phyloP scores from a whole-genome alignment of 768 basidiomycete genomes.

The Trametes coccinea region DNA sequence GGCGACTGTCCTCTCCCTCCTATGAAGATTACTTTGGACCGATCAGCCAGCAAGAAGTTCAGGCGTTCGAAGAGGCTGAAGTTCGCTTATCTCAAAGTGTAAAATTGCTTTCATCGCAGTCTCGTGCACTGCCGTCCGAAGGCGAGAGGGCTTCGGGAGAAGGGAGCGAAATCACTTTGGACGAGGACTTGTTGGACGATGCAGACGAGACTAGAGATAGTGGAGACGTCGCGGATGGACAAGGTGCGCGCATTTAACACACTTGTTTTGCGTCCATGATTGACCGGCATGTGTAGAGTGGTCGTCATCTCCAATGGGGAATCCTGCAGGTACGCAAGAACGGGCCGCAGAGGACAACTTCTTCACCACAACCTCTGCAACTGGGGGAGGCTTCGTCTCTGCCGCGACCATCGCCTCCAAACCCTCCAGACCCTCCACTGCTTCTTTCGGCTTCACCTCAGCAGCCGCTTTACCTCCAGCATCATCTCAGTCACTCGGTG shows the following conservation, averaged over 20 bases:
- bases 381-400: not conserved
- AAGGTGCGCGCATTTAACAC: conserved; percentile 12
- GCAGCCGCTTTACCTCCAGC: not conserved
- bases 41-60: conserved; percentile 56
- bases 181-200: not conserved
- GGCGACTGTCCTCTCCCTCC: conserved; percentile 65
- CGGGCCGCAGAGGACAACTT: conserved; percentile 15
- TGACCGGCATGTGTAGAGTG: not conserved
- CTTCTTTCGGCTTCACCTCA: conserved; percentile 11
- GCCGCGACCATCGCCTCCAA: not conserved
- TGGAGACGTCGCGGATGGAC: not conserved
- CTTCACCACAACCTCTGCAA: not conserved
- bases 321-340: conserved; percentile 2
- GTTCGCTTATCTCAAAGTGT: conserved; percentile 8
- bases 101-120: not conserved
- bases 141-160: not conserved
- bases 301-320: conserved; percentile 14
- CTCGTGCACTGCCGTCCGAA: conserved; percentile 6
- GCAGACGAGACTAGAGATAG: not conserved
- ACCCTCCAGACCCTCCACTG: not conserved
- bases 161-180: not conserved
- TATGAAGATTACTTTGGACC: conserved; percentile 45
- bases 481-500: not conserved
- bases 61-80: conserved; percentile 38
- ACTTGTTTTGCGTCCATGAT: too few species aligned